Percentiles rank a stretch among this genome's conserved stretches.
Evolutionary conservation across 805 yeast species (phyloP).

Genomic region (Hanseniaspora hatyaiensis): DNA sequence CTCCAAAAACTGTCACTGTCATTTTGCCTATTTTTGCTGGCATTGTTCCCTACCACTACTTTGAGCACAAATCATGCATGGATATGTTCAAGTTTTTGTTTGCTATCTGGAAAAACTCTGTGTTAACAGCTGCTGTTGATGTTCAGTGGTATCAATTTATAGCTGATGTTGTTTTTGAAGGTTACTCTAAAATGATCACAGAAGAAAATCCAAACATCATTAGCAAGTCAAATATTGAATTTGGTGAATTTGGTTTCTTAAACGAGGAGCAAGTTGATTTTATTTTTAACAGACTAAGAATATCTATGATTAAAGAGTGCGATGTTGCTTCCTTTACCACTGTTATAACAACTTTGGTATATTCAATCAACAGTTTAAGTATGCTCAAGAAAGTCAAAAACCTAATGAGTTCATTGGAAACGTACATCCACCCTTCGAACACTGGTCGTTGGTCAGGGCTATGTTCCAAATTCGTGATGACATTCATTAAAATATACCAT

Average conservation of each 20-base stretch:
- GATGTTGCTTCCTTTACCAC: slow-evolving; percentile 35
- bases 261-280: slow-evolving; percentile 49
- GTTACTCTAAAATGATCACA: slow-evolving; percentile 27
- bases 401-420: slow-evolving; percentile 56
- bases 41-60: slow-evolving; percentile 38
- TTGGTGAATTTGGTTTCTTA: slow-evolving; percentile 52
- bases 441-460: slow-evolving; percentile 76
- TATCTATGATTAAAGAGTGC: slow-evolving; percentile 31
- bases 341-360: slow-evolving; percentile 40
- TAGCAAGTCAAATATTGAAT: slow-evolving; percentile 25
- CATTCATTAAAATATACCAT: slow-evolving; percentile 49
- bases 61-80: slow-evolving; percentile 33
- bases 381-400: slow-evolving; percentile 43
- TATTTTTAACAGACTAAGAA: slow-evolving; percentile 45
- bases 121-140: slow-evolving; percentile 43
- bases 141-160: slow-evolving; percentile 52
- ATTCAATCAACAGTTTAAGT: slow-evolving; percentile 46
- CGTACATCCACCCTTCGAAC: slow-evolving; percentile 87
- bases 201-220: slow-evolving; percentile 26
- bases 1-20: slow-evolving; percentile 42
- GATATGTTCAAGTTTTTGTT: slow-evolving; percentile 57
- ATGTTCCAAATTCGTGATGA: slow-evolving; percentile 53
- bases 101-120: slow-evolving; percentile 55
- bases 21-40: slow-evolving; percentile 44
- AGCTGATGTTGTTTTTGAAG: slow-evolving; percentile 46